Base-by-base conservation (phyloP, 1,284 basidiomycete genomes). In the Anthracocystis setariae region DNA sequence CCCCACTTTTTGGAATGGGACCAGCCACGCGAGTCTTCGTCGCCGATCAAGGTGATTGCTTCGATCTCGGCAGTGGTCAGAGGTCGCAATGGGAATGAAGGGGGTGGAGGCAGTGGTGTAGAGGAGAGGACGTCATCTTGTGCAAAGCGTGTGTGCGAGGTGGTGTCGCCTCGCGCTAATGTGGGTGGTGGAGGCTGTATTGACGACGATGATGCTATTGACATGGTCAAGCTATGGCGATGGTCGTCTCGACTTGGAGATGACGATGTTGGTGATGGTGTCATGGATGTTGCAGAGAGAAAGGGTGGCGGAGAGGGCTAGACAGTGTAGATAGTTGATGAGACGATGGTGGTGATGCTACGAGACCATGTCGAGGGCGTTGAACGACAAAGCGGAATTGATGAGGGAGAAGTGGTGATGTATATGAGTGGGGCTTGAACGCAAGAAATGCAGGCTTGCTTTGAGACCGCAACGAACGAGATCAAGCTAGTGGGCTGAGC, bases 1-100 rank as follows among this genome's bases (percentile, higher is more conserved):
- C 17, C 2, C 78, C 78, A 80, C 50, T 78, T 78, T n/a, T 57
- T 57, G 29, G 24, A 8, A 17, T 56, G 47, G 12, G 59, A 43
- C 69, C 64, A 72, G 17, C 55, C 44, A 3, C 69, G 63, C 1
- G 63, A 67, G 40, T 72, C 63, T 52, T 72, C 64, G 24, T 38
- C 45, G 20, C 64, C 69, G 10, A 64, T 27, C n/a, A 72, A 60
- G 25, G 24, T 29, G 38, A 67, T 60, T 1, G 51, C 44, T 25
- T 67, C 46, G 46, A 72, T 57, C 43, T 67, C 69, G 12, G 46
- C 45, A 0, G 43, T 32, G 13, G 64, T 60, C 4, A 72, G 23
- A 1, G 69, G 69, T 21, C 37, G 68, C 5, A 70, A 23, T 2
- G 48, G 45, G 17, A 57, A 57, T 5, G 8, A 12, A 3, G 50